Evolutionary conservation across 129 eudicot genomes (phyloP).

Genomic region (sunflower (Helianthus annuus)): DNA sequence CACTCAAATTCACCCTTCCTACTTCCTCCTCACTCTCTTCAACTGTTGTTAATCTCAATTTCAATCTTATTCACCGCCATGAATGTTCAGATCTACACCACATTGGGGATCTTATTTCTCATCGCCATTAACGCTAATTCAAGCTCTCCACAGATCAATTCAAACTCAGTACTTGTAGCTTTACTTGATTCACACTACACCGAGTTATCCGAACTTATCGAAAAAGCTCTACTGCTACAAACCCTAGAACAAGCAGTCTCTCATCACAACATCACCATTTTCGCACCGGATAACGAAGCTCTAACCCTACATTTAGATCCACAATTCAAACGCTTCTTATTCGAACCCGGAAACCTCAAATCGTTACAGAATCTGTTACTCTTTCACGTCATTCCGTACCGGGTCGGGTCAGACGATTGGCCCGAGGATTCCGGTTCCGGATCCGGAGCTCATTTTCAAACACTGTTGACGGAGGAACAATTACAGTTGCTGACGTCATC

Average conservation of each 20-base stretch:
- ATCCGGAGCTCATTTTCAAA: conserved; percentile 6
- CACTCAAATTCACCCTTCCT: background rate
- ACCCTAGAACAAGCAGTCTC: conserved; percentile 61
- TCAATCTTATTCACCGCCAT: background rate
- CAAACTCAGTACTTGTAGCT: conserved; percentile 67
- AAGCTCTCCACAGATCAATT: conserved; percentile 28
- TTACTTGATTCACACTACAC: conserved; percentile 85
- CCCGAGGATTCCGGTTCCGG: conserved; percentile 17
- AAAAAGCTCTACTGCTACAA: conserved; percentile 71
- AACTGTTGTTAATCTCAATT: background rate
- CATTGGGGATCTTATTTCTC: background rate
- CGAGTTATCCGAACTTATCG: conserved; percentile 77
- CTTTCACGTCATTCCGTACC: conserved; percentile 68
- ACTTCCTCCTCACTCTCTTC: too few species aligned
- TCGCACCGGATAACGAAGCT: conserved; percentile 84
- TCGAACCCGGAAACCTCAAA: conserved; percentile 71
- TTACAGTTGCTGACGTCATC: too few species aligned
- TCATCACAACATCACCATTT: conserved; percentile 67
- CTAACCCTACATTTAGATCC: conserved; percentile 67
- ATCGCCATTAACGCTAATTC: background rate
- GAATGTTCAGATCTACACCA: background rate
- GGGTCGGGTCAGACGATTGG: conserved; percentile 67
- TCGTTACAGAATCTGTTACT: conserved; percentile 73
- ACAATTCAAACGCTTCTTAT: conserved; percentile 73
- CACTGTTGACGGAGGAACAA: conserved; percentile 29